phyloP scores from a whole-genome alignment of 768 basidiomycete species.

The Cantharellus cinnabarinus region DNA sequence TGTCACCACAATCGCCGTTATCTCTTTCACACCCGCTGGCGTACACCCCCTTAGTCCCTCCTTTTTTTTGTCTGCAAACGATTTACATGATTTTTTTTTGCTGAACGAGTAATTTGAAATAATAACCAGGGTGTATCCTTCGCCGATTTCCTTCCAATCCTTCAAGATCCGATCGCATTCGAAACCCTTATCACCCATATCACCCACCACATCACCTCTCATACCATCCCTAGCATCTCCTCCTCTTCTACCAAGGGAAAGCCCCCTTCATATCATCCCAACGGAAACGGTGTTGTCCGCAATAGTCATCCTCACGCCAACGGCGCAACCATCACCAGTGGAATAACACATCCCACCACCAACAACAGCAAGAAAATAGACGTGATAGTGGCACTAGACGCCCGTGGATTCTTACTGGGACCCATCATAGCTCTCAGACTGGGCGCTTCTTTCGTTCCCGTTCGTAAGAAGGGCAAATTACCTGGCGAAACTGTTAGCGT shows the following conservation, averaged over 20 bases:
- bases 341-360: slow-evolving; percentile 15
- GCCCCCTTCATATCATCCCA: not conserved
- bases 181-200: slow-evolving; percentile 84
- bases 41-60: not conserved
- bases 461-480: slow-evolving; percentile 86
- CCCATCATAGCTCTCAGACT: slow-evolving; percentile 80
- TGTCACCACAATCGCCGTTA: not conserved
- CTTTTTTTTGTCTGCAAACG: slow-evolving; percentile 4
- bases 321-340: too few relatives aligned
- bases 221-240: slow-evolving; percentile 34
- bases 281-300: not conserved
- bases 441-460: slow-evolving; percentile 88
- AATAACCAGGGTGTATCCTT: slow-evolving; percentile 61
- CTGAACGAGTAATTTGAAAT: not conserved
- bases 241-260: not conserved
- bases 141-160: slow-evolving; percentile 85
- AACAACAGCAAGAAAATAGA: slow-evolving; percentile 44
- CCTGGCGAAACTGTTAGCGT: slow-evolving; percentile 63
- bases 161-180: slow-evolving; percentile 67
- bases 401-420: slow-evolving; percentile 86
- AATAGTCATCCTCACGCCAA: too few relatives aligned
- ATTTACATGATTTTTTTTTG: not conserved
- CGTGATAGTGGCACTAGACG: slow-evolving; percentile 86
- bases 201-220: slow-evolving; percentile 62
- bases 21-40: not conserved